Evolutionary conservation across 139 green algal species (phyloP).

Genomic region (Chlorella sp.): DNA sequence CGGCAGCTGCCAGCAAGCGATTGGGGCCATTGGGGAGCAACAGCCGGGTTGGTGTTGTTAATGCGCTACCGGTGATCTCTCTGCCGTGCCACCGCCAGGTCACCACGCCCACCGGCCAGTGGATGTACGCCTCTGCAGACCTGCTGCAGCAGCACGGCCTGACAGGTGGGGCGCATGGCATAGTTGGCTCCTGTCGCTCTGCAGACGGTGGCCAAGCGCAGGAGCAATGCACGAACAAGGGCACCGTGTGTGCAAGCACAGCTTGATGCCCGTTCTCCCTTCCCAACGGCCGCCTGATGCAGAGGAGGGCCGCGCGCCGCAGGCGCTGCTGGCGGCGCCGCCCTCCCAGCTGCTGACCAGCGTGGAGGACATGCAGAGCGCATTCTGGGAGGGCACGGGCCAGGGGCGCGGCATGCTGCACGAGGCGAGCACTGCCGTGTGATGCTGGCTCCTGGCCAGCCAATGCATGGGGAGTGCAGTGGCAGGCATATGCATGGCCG

Average conservation of each 20-base stretch:
- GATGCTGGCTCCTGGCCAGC: too few species aligned
- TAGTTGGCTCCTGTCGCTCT: too few species aligned
- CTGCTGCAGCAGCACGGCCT: slow-evolving; percentile 25
- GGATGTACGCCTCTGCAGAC: slow-evolving; percentile 31
- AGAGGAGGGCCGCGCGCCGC: background rate
- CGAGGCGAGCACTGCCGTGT: too few species aligned
- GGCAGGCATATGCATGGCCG: too few species aligned
- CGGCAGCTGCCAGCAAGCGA: too few species aligned
- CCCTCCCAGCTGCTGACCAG: slow-evolving; percentile 24
- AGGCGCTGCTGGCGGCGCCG: slow-evolving; percentile 11
- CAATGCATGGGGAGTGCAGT: too few species aligned
- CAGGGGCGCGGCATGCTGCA: slow-evolving; percentile 20
- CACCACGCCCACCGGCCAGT: slow-evolving; percentile 38
- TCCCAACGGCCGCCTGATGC: background rate
- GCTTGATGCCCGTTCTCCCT: too few species aligned
- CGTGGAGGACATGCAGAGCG: slow-evolving; percentile 20
- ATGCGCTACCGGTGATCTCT: too few species aligned
- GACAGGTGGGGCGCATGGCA: background rate
- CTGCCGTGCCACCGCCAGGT: too few species aligned
- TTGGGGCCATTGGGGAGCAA: too few species aligned
- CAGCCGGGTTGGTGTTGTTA: too few species aligned
- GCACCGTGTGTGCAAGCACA: background rate
- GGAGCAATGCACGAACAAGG: background rate
- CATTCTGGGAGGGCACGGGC: slow-evolving; percentile 27
- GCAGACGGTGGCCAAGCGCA: background rate